A percentile compares a stretch with the other conserved stretches of the same genome.
Evolutionary conservation across 345 rosid genomes (phyloP).

Genomic region (Linum lewisii): DNA sequence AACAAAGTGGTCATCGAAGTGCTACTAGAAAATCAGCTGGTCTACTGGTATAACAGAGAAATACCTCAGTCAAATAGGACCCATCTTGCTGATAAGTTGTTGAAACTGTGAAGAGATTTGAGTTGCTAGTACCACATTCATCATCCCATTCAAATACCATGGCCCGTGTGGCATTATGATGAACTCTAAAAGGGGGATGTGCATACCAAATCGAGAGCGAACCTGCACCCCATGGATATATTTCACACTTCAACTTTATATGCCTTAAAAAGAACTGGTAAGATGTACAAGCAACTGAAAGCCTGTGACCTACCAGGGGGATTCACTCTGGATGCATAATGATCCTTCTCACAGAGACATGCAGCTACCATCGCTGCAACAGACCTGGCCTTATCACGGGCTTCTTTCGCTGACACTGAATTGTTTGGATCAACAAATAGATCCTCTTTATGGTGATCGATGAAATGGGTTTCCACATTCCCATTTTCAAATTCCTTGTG

Average conservation of each 20-base stretch:
- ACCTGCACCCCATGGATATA: conserved; percentile 38
- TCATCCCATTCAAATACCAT: conserved; percentile 73
- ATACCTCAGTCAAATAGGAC: conserved; percentile 59
- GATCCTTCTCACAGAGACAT: conserved; percentile 55
- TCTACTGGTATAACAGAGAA: conserved; percentile 6
- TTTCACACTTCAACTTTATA: conserved; percentile 15
- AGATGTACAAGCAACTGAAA: conserved; percentile 7
- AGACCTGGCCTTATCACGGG: conserved; percentile 37
- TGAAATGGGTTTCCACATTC: conserved; percentile 88
- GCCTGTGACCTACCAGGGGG: conserved; percentile 41
- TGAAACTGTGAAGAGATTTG: conserved; percentile 33
- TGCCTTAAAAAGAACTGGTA: conserved; percentile 7
- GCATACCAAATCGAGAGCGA: conserved; percentile 57
- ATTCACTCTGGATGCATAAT: conserved; percentile 30
- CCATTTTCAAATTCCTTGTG: conserved; percentile 70
- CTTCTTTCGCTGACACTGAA: conserved; percentile 33
- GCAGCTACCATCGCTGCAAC: conserved; percentile 64
- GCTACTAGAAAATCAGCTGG: neutral
- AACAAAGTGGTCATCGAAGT: conserved; percentile 1
- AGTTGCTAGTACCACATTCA: conserved; percentile 37
- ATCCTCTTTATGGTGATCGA: conserved; percentile 65
- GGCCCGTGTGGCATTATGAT: conserved; percentile 44
- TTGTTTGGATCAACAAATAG: conserved; percentile 56
- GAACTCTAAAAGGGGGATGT: conserved; percentile 73
- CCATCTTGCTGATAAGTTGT: conserved; percentile 49